Conservation (phyloP, 495 filamentous ascomycete genomes). For the Sphaerosporella brunnea region DNA sequence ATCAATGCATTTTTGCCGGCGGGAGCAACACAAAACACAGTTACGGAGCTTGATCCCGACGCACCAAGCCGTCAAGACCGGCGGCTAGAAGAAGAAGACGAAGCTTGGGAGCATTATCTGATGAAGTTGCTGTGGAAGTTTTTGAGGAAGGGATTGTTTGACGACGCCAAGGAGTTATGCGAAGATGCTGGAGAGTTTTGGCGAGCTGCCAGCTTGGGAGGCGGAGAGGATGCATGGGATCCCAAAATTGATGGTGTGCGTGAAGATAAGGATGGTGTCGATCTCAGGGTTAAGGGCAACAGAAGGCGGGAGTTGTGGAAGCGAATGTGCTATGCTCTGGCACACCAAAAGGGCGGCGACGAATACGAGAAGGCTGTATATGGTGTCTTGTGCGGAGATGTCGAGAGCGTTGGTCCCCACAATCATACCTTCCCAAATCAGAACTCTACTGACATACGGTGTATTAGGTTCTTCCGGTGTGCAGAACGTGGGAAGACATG, state of each 20-base stretch:
- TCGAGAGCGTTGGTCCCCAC: slow-evolving; percentile 44
- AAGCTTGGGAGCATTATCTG: slow-evolving; percentile 50
- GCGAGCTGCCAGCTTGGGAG: slow-evolving; percentile 56
- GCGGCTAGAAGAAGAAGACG: slow-evolving; percentile 57
- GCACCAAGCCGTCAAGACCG: slow-evolving; percentile 59
- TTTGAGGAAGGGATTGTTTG: slow-evolving; percentile 18
- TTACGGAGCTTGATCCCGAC: slow-evolving; percentile 93
- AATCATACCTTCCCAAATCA: too few species aligned
- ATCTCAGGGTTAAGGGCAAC: slow-evolving; percentile 12
- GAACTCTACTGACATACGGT: too few species aligned
- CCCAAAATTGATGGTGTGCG: slow-evolving; percentile 15
- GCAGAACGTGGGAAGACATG: slow-evolving; percentile 69
- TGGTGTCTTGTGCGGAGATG: slow-evolving; percentile 67
- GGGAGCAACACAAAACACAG: slow-evolving; percentile 38
- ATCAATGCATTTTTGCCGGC: slow-evolving; percentile 15
- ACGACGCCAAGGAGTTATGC: slow-evolving; percentile 12
- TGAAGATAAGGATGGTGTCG: slow-evolving; percentile 5
- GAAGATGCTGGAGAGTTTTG: slow-evolving; percentile 32
- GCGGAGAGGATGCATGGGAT: slow-evolving; percentile 26
- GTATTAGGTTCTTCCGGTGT: slow-evolving; percentile 45
- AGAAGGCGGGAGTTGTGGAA: slow-evolving; percentile 52
- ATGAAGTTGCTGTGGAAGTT: slow-evolving; percentile 20
- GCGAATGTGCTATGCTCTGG: slow-evolving; percentile 60
- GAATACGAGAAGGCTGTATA: slow-evolving; percentile 81
- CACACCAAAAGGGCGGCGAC: slow-evolving; percentile 45